Conservation (phyloP, 2,329 filamentous ascomycete genomes). For the Fusarium decemcellulare region DNA sequence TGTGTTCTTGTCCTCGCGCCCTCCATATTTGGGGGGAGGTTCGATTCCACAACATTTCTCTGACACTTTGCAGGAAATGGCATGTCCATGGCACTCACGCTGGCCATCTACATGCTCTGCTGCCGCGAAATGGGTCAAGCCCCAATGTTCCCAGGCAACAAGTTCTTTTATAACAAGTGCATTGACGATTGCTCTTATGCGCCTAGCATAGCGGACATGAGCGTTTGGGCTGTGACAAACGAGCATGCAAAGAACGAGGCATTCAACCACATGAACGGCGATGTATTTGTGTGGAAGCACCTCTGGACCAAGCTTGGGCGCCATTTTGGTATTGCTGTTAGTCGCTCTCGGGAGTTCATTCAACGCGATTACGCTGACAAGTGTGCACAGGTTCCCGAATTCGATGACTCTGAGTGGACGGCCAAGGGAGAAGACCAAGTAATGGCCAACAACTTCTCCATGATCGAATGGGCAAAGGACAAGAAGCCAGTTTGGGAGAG, state of each 20-base stretch:
- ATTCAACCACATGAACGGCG: conserved; percentile 14
- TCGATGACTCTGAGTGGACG: conserved; percentile 19
- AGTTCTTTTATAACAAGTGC: conserved; percentile 26
- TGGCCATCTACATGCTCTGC: conserved; percentile 33
- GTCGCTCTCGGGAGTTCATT: not conserved
- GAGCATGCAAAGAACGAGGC: conserved; percentile 18
- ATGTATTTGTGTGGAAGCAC: conserved; percentile 15
- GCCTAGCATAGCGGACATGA: conserved; percentile 15
- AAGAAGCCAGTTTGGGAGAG: conserved; percentile 32
- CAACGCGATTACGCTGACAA: not conserved
- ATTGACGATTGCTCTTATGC: conserved; percentile 35
- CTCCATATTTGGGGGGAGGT: not conserved
- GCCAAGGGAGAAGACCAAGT: conserved; percentile 28
- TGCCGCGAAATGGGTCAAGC: conserved; percentile 25
- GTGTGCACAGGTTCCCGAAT: conserved; percentile 14
- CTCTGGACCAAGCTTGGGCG: conserved; percentile 7
- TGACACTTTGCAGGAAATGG: conserved; percentile 22
- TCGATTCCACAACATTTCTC: not conserved
- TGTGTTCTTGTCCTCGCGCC: not conserved
- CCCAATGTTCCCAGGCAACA: conserved; percentile 34
- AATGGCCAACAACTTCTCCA: conserved; percentile 33
- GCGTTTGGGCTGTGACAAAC: conserved; percentile 11
- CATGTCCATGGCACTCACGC: conserved; percentile 33
- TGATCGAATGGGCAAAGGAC: conserved; percentile 36
- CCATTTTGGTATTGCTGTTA: conserved; percentile 24